Percentiles rank a stretch among this genome's conserved stretches.
These are phyloP conservation scores for Irpex sp. DNA, from an alignment of 1,284 basidiomycete species.

Conservation along the genomic window DNA sequence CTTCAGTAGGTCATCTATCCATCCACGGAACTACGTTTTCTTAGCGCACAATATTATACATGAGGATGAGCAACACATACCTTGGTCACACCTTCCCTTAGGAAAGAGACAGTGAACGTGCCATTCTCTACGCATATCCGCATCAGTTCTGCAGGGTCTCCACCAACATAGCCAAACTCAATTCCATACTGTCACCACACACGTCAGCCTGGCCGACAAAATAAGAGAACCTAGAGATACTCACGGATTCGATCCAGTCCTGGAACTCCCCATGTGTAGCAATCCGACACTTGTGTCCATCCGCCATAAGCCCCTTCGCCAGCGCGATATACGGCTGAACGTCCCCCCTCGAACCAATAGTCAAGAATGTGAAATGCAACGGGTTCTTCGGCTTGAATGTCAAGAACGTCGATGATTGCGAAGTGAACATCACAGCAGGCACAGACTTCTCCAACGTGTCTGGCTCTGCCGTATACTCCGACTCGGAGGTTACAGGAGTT, in stretches of 20 bases:
- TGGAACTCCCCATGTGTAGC: constrained; percentile 94
- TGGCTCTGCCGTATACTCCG: constrained; percentile 33
- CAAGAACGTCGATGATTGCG: constrained; percentile 88
- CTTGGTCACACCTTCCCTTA: constrained; percentile 88
- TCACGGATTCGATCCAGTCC: constrained; percentile 91
- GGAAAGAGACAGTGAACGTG: constrained; percentile 91
- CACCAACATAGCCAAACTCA: constrained; percentile 90
- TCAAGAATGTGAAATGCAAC: constrained; percentile 87
- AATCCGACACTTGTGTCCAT: constrained; percentile 84
- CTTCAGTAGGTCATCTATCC: constrained; percentile 93
- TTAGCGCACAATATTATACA: neutral
- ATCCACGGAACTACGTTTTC: constrained; percentile 78
- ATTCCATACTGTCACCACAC: constrained; percentile 70
- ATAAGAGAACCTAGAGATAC: constrained; percentile 26
- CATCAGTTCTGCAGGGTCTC: constrained; percentile 96
- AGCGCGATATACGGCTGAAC: constrained; percentile 95
- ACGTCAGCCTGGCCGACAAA: neutral
- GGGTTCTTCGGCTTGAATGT: constrained; percentile 89
- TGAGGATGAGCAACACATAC: constrained; percentile 33
- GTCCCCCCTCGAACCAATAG: constrained; percentile 92
- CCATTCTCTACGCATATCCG: constrained; percentile 95
- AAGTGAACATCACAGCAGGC: constrained; percentile 91
- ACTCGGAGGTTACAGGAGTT: constrained; percentile 30
- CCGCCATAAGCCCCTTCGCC: constrained; percentile 86
- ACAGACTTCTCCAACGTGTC: constrained; percentile 63